Conservation (phyloP, 1,284 basidiomycete genomes). For the Microbotryum saponariae region DNA sequence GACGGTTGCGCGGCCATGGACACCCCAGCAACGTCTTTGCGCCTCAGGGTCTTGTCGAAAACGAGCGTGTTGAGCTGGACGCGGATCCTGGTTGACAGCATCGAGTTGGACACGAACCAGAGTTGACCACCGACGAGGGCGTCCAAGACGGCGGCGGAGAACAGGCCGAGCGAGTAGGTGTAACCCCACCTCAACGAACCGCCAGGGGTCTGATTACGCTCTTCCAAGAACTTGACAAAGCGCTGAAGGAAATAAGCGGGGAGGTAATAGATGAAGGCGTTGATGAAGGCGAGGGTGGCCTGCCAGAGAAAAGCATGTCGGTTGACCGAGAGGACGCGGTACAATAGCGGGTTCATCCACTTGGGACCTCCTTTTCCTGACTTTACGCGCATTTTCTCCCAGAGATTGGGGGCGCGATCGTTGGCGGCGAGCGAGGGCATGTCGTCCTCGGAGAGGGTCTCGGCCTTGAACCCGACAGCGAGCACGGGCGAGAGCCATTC, state of each 20-base stretch:
- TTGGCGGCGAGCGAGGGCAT: constrained; percentile 27
- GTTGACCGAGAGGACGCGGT: constrained; percentile 42
- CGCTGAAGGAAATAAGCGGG: constrained; percentile 67
- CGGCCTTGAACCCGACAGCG: not conserved
- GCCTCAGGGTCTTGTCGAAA: constrained; percentile 71
- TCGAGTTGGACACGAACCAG: constrained; percentile 56
- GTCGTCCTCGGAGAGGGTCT: constrained; percentile 22
- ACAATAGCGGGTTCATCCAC: constrained; percentile 35
- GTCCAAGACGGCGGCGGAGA: constrained; percentile 55
- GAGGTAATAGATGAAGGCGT: constrained; percentile 55
- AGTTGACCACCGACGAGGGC: constrained; percentile 45
- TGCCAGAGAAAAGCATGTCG: constrained; percentile 40
- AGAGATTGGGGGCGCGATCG: constrained; percentile 28
- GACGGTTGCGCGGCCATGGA: constrained; percentile 35
- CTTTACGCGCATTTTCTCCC: constrained; percentile 10
- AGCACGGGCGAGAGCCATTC: constrained; percentile 32
- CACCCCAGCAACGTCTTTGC: constrained; percentile 32
- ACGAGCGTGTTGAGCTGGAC: constrained; percentile 78
- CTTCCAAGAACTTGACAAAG: constrained; percentile 65
- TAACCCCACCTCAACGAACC: constrained; percentile 43
- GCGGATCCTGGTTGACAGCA: constrained; percentile 49
- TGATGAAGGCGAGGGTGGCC: constrained; percentile 53
- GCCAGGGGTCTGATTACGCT: not conserved
- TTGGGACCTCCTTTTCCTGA: constrained; percentile 16
- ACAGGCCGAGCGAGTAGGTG: constrained; percentile 51